These are phyloP conservation scores for Metschnikowia dekortorum DNA, from an alignment of 805 yeast genomes.

Conservation along the genomic window DNA sequence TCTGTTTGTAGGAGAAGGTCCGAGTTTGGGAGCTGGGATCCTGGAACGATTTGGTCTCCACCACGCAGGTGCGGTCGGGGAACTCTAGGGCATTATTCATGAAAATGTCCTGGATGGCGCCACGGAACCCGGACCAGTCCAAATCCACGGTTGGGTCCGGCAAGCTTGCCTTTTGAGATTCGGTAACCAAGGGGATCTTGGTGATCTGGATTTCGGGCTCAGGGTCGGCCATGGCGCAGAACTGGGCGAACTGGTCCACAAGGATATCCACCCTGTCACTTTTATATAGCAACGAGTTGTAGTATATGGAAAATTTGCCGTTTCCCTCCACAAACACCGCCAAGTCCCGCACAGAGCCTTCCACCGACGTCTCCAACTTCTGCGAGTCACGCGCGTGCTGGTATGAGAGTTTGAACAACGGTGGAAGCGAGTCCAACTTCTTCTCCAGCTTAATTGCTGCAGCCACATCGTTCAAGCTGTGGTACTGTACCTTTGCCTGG, in stretches of 20 bases:
- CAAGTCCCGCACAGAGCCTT: conserved; percentile 61
- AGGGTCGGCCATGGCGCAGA: conserved; percentile 34
- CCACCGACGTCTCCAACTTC: conserved; percentile 43
- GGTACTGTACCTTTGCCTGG: conserved; percentile 36
- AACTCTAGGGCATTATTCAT: conserved; percentile 75
- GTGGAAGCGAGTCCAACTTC: conserved; percentile 55
- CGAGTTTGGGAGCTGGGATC: conserved; percentile 55
- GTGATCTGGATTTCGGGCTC: conserved; percentile 47
- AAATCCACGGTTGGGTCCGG: conserved; percentile 87
- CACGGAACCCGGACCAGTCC: conserved; percentile 88
- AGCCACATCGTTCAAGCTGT: conserved; percentile 52
- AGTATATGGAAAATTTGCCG: conserved; percentile 45
- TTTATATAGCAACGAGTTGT: conserved; percentile 73
- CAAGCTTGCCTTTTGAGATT: conserved; percentile 52
- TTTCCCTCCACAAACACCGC: conserved; percentile 43
- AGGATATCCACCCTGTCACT: conserved; percentile 63
- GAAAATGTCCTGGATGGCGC: conserved; percentile 96
- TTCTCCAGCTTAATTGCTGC: conserved; percentile 45
- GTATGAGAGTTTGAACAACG: conserved; percentile 57
- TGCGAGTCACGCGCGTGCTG: conserved; percentile 41
- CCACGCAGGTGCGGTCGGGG: conserved; percentile 88
- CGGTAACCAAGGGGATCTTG: conserved; percentile 62
- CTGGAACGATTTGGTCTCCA: conserved; percentile 78
- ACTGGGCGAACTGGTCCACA: conserved; percentile 67
- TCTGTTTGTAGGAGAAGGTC: conserved; percentile 77